These are phyloP conservation scores for Lenwebbia sp. DNA, from an alignment of 345 rosid species.

Conservation along the genomic window DNA sequence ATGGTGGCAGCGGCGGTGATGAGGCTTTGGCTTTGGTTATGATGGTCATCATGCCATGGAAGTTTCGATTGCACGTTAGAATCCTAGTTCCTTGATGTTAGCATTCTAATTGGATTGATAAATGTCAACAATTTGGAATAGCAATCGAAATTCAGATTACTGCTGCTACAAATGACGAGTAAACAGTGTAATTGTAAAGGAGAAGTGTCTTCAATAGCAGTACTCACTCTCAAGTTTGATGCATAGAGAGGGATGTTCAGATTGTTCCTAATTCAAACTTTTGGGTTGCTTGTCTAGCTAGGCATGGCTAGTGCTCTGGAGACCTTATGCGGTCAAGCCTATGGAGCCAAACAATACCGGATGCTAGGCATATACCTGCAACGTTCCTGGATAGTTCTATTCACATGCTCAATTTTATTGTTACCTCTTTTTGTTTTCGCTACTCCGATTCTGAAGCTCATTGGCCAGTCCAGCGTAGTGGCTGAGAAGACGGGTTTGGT, in stretches of 20 bases:
- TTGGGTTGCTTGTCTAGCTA: conserved; percentile 10
- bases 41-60: not conserved
- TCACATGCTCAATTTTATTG: conserved; percentile 26
- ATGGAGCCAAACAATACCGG: conserved; percentile 33
- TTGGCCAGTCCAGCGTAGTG: conserved; percentile 36
- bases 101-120: not conserved
- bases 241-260: not conserved
- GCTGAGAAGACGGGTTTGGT: conserved; percentile 41
- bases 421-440: conserved; percentile 34
- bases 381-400: conserved; percentile 42
- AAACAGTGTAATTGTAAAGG: not conserved
- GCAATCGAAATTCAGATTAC: not conserved
- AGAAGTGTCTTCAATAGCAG: not conserved
- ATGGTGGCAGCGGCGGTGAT: not conserved
- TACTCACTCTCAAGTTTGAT: not conserved
- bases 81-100: not conserved
- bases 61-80: not conserved
- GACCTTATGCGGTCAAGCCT: conserved; percentile 50
- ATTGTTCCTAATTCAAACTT: not conserved
- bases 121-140: not conserved
- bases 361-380: conserved; percentile 45
- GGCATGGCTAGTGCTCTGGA: conserved; percentile 62
- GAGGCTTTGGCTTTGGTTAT: not conserved
- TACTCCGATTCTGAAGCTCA: conserved; percentile 31
- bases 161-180: not conserved